Base-by-base conservation (phyloP, 1,284 basidiomycete species). In the Rhodotorula sp. region DNA sequence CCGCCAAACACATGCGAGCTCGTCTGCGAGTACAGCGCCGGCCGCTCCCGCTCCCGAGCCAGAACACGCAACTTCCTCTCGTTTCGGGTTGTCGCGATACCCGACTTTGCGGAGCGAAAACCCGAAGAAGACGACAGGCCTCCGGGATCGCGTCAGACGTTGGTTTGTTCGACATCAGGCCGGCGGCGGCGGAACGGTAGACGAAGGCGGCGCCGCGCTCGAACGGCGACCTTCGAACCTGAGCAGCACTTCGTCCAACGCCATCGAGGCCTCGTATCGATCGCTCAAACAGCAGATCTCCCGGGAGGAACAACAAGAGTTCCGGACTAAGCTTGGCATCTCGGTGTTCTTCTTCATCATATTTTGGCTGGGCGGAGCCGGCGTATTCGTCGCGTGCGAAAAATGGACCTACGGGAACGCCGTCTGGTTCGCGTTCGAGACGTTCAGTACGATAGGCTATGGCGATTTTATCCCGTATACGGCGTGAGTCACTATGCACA, bases 401-500 rank as follows among this genome's bases (percentile, higher is more conserved):
- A 78, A 80, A 3, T 86, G 86, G 86, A 78, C 80, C 34, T 87
- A 83, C 76, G 87, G 84, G 5, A 72, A 79, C 15, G 85, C 88
- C 0, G 79, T 91, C 75, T 91, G 90, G 77, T 93, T 92, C 76
- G n/a, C 48, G 2, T 47, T n/a, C 29, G 34, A 43, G 12, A 54
- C 47, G 6, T 59, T 58, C 62, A 39, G 48, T 3, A 52, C 65
- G 1, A 29, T 63, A 18, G 89, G 90, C 5, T 91, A 89, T 77
- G 89, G 90, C 14, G 90, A 92, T 76, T 83, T 85, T 48, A 79
- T 85, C 0, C 90, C 89, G 0, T 79, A 80, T 56, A 87, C 88
- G 0, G 85, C 88, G 20, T 72, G 34, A 43, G 64, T 34, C 34
- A 34, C 34, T 34, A 34, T 34, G 34, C 34, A 8, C 34, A 34